Conservation (phyloP, 2,329 filamentous ascomycete genomes). For the Penicillium olsonii region DNA sequence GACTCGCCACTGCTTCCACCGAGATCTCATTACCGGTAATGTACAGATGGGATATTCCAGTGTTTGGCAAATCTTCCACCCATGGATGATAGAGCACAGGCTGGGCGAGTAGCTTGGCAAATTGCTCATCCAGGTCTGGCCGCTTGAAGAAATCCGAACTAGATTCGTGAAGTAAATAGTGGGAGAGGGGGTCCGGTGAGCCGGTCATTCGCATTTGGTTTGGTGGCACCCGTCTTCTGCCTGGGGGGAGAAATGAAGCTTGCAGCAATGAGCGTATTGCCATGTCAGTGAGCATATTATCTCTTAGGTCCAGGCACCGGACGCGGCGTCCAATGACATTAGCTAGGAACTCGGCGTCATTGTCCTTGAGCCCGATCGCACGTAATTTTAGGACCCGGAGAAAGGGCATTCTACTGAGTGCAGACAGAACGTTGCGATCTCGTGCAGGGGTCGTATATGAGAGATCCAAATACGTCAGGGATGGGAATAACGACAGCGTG, state of each 20-base stretch:
- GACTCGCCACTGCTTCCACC: constrained; percentile 56
- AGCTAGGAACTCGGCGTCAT: constrained; percentile 54
- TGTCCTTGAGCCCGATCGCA: constrained; percentile 56
- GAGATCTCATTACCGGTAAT: constrained; percentile 58
- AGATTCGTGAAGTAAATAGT: constrained; percentile 7
- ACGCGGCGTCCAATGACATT: constrained; percentile 54
- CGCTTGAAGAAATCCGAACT: constrained; percentile 28
- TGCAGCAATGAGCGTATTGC: constrained; percentile 55
- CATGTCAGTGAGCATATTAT: constrained; percentile 60
- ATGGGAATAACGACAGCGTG: constrained; percentile 55
- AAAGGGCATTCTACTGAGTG: constrained; percentile 49
- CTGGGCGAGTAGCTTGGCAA: constrained; percentile 51
- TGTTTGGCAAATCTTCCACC: constrained; percentile 56
- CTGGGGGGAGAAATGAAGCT: constrained; percentile 47
- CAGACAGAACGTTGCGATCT: constrained; percentile 51
- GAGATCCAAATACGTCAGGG: constrained; percentile 60
- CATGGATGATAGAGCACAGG: constrained; percentile 55
- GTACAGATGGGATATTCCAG: constrained; percentile 62
- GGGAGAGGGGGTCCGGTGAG: constrained; percentile 12
- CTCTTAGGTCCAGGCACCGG: constrained; percentile 57
- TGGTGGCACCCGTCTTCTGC: background rate
- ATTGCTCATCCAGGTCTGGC: constrained; percentile 47
- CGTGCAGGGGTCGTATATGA: constrained; percentile 55
- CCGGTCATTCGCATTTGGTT: constrained; percentile 5
- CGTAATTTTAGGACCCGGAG: constrained; percentile 60